Base-by-base conservation (phyloP, 1,139 yeast species). In the Pichia sp. region DNA sequence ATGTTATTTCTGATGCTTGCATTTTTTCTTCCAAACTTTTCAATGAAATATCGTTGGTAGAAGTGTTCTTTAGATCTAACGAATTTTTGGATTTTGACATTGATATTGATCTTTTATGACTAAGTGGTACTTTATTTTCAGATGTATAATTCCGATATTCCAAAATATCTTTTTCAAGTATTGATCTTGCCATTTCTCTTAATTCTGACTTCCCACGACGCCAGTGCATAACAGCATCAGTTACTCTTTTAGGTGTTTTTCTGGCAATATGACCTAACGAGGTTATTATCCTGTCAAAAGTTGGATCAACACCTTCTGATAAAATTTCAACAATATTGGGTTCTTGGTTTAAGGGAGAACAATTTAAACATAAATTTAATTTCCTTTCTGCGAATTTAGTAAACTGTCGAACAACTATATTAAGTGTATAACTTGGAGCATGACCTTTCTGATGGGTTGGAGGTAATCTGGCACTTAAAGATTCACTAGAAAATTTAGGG, bases 211-310 rank as follows among this genome's bases (percentile, higher is more conserved):
- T 83, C 5, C 94, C 80, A 64, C 90, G 88, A 52, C 98, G 75
- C 99, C 99, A 92, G 62, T 86, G 90, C 97, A 94, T 90, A 51
- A 92, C 96, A 28, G 96, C 87, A 64, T 94, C 98, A 42, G 94
- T 90, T 3, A 94, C 97, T 0, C 97, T 96, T 60, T 89, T 90
- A 0, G 97, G 97, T 58, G 89, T 87, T 36, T 84, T 75, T 50
- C 89, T 75, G 1, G 98, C 95, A 39, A 92, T 86, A 63, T 86
- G 88, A 2, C 98, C 98, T 53, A 92, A 71, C 0, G 96, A 84
- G 9, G 81, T 80, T 31, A 94, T 80, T 48, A 89, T 85, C 58
- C 85, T 81, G 66, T 92, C 98, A 63, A 92, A 90, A 32, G 78
- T 79, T 0, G 85, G 82, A 62, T 92, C 98, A 0, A 79, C 82